Evolutionary conservation across 208 protist genomes (phyloP).

Genomic region (Tetramitus jugosus): DNA sequence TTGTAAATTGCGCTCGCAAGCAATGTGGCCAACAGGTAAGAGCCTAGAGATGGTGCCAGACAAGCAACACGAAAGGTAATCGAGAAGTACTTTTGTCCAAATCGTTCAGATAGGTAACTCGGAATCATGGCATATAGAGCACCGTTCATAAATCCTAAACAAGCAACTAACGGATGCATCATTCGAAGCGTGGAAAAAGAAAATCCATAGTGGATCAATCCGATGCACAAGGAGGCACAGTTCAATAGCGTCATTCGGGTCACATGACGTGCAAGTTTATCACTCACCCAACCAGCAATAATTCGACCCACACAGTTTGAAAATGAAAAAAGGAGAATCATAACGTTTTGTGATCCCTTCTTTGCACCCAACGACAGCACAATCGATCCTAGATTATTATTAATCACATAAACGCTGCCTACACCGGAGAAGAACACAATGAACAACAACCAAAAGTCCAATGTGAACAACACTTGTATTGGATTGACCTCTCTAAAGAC

Average conservation of each 20-base stretch:
- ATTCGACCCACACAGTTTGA: neutral
- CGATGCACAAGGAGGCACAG: neutral
- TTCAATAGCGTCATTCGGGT: neutral
- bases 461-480: neutral
- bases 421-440: neutral
- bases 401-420: neutral
- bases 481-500: too few relatives aligned
- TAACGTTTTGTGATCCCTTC: neutral
- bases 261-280: neutral
- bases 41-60: neutral
- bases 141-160: neutral
- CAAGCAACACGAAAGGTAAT: neutral
- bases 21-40: neutral
- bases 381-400: neutral
- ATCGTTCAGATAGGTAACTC: neutral
- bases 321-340: neutral
- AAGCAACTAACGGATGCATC: neutral
- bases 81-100: neutral
- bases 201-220: neutral
- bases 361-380: neutral
- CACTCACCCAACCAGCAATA: neutral
- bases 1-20: neutral
- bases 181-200: neutral
- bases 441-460: neutral
- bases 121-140: neutral